Percentiles rank a stretch among this genome's conserved stretches.
Conservation (phyloP, 2,329 filamentous ascomycete genomes). For the Aspergillus sp. region DNA sequence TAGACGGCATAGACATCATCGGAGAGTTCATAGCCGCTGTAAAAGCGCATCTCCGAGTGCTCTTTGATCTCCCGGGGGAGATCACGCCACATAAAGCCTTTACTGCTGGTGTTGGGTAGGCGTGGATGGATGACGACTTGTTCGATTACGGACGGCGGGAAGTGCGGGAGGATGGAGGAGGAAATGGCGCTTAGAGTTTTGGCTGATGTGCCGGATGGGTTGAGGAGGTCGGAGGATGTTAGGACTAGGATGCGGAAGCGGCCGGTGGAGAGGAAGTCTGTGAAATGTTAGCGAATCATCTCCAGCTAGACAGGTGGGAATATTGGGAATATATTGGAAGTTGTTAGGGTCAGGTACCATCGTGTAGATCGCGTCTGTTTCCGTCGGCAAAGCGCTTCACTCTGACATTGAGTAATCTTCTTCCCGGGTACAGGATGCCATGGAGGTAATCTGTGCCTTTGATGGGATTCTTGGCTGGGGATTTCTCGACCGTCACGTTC, state of each 20-base stretch:
- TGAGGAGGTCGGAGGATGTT: slow-evolving; percentile 35
- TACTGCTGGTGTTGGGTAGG: slow-evolving; percentile 8
- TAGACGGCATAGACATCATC: slow-evolving; percentile 39
- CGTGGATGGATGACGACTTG: slow-evolving; percentile 37
- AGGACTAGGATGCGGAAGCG: slow-evolving; percentile 39
- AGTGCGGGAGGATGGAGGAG: slow-evolving; percentile 21
- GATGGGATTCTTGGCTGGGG: slow-evolving; percentile 23
- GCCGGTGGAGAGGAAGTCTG: slow-evolving; percentile 38
- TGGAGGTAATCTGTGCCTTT: slow-evolving; percentile 34
- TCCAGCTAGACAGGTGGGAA: background rate
- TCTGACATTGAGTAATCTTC: slow-evolving; percentile 34
- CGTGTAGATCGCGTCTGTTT: slow-evolving; percentile 35
- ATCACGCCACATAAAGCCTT: slow-evolving; percentile 33
- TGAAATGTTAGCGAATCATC: background rate
- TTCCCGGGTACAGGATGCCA: slow-evolving; percentile 35
- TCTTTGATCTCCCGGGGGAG: slow-evolving; percentile 31
- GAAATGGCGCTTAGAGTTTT: slow-evolving; percentile 24
- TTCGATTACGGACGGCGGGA: slow-evolving; percentile 30
- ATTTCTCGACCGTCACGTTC: slow-evolving; percentile 29
- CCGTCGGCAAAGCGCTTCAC: slow-evolving; percentile 40
- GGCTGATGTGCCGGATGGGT: slow-evolving; percentile 27
- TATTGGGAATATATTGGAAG: background rate
- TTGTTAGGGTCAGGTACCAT: slow-evolving; percentile 24
- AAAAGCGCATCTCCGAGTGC: slow-evolving; percentile 37
- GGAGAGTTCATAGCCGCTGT: slow-evolving; percentile 29